phyloP scores from a whole-genome alignment of 2,329 filamentous ascomycete genomes.

The Cladosporium sp. region DNA sequence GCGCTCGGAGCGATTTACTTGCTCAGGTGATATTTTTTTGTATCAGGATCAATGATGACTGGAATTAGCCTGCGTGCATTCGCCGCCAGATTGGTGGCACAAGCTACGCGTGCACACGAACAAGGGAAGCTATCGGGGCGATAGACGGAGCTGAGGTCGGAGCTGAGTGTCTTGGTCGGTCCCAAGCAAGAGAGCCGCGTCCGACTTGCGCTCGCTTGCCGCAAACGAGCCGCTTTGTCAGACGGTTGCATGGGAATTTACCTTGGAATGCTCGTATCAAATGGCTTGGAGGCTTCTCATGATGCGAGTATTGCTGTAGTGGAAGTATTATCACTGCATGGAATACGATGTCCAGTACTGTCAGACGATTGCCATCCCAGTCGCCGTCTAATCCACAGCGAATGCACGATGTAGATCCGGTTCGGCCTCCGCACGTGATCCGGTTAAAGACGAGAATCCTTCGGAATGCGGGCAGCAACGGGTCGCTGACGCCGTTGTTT shows the following conservation, averaged over 20 bases:
- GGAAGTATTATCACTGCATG: background rate
- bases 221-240: constrained; percentile 1
- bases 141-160: constrained; percentile 2
- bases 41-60: constrained; percentile 6
- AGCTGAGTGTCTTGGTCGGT: background rate
- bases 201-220: constrained; percentile 1
- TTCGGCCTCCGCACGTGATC: background rate
- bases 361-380: background rate
- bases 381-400: background rate
- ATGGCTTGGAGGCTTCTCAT: background rate
- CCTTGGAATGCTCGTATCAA: background rate
- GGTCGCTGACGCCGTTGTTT: background rate
- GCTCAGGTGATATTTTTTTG: constrained; percentile 11
- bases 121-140: constrained; percentile 1
- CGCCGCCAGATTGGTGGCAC: constrained; percentile 11
- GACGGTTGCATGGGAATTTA: background rate
- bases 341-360: background rate
- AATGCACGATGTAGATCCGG: background rate
- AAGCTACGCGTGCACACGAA: background rate
- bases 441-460: background rate
- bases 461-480: constrained; percentile 2
- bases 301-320: background rate
- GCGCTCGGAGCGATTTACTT: constrained; percentile 5
- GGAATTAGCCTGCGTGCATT: constrained; percentile 6
- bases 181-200: background rate